These are phyloP conservation scores for Orbilia blumenaviensis DNA, from an alignment of 2,329 filamentous ascomycete genomes.

Conservation along the genomic window DNA sequence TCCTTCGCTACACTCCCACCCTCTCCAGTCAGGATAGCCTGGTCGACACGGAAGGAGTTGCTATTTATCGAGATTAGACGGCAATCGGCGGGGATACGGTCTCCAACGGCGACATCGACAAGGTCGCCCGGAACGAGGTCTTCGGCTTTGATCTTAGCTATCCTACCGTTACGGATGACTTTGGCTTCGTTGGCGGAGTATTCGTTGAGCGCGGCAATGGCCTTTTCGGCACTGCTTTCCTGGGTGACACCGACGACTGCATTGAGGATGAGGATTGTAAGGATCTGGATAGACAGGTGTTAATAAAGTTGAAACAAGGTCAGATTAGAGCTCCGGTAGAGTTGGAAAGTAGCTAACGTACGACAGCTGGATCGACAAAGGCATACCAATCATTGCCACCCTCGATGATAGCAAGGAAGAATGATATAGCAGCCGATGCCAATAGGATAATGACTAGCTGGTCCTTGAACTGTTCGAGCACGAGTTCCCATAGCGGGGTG, in stretches of 20 bases:
- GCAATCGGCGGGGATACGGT: slow-evolving; percentile 94
- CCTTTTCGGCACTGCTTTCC: slow-evolving; percentile 98
- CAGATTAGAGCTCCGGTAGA: no score
- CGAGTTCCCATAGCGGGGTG: slow-evolving; percentile 93
- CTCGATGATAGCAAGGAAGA: slow-evolving; percentile 90
- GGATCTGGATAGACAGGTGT: slow-evolving; percentile 69
- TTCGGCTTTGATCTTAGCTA: slow-evolving; percentile 89
- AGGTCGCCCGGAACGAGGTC: slow-evolving; percentile 95
- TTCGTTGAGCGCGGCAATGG: slow-evolving; percentile 96
- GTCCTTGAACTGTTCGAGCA: slow-evolving; percentile 98
- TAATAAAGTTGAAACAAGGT: slow-evolving; percentile 68
- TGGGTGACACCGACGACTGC: slow-evolving; percentile 97
- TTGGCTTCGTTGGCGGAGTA: slow-evolving; percentile 99
- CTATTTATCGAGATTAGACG: slow-evolving; percentile 88
- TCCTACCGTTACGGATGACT: slow-evolving; percentile 82
- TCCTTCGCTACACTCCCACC: slow-evolving; percentile 97
- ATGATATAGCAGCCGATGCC: slow-evolving; percentile 90
- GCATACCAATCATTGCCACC: slow-evolving; percentile 93
- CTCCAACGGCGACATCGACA: slow-evolving; percentile 84
- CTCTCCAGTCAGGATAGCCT: slow-evolving; percentile 96
- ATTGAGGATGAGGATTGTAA: slow-evolving; percentile 96
- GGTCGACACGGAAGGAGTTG: slow-evolving; percentile 96
- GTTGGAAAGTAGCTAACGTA: slow-evolving; percentile 66
- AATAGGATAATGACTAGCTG: slow-evolving; percentile 95
- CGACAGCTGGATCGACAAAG: slow-evolving; percentile 94